These are phyloP conservation scores for Paracoccidioides brasiliensis DNA, from an alignment of 2,329 filamentous ascomycete genomes.

Conservation along the genomic window DNA sequence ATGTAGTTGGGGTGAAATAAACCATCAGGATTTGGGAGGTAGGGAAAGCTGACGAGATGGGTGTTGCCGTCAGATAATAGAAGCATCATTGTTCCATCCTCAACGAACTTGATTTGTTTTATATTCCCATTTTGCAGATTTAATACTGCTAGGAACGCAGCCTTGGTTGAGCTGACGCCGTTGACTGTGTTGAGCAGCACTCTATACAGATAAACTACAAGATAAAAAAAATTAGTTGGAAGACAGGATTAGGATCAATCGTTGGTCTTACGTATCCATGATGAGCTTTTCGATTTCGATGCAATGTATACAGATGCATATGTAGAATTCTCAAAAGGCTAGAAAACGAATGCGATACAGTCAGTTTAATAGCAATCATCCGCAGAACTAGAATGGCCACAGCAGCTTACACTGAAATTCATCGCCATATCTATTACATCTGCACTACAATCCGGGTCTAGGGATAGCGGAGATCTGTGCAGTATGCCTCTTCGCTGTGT, in stretches of 20 bases:
- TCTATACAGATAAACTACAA: constrained; percentile 46
- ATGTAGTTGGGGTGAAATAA: constrained; percentile 9
- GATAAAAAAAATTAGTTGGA: not conserved
- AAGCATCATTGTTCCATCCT: constrained; percentile 48
- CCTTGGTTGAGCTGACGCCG: constrained; percentile 41
- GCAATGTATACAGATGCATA: constrained; percentile 24
- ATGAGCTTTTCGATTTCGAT: constrained; percentile 21
- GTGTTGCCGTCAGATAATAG: constrained; percentile 36
- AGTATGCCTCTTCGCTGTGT: constrained; percentile 55
- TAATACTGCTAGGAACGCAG: constrained; percentile 20
- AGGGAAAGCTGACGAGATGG: constrained; percentile 25
- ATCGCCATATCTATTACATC: constrained; percentile 45
- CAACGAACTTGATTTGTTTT: constrained; percentile 55
- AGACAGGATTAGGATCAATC: not conserved
- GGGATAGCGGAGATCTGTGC: constrained; percentile 44
- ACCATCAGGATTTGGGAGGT: constrained; percentile 13
- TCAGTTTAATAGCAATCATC: not conserved
- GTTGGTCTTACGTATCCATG: constrained; percentile 20
- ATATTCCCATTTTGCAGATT: constrained; percentile 23
- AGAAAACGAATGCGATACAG: not conserved
- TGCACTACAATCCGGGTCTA: constrained; percentile 29
- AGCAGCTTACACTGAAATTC: constrained; percentile 34
- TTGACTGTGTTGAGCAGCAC: constrained; percentile 42
- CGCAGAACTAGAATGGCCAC: not conserved
- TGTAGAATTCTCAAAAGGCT: constrained; percentile 17